phyloP scores from a whole-genome alignment of 257 asterid species.

The Solanum lycopersicoides region DNA sequence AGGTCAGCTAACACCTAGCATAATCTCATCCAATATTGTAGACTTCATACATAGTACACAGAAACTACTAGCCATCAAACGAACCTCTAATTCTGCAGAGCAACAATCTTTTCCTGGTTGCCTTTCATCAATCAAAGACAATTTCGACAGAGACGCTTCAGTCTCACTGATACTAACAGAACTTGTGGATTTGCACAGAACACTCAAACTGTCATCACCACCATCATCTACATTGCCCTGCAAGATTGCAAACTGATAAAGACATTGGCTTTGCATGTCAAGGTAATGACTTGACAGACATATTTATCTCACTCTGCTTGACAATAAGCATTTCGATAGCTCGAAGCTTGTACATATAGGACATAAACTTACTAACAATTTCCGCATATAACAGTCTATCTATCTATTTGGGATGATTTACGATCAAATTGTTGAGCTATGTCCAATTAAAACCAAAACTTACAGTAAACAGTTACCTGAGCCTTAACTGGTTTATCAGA shows the following conservation, averaged over 20 bases:
- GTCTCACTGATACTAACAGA: background rate
- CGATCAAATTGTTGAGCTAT: background rate
- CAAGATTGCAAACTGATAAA: background rate
- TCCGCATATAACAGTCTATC: background rate
- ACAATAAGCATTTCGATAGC: background rate
- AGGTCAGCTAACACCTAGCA: background rate
- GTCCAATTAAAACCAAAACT: background rate
- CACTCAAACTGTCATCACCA: background rate
- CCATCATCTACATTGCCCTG: conserved; percentile 17
- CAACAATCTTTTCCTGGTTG: conserved; percentile 13
- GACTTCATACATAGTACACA: too few species aligned
- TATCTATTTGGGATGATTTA: background rate
- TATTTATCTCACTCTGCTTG: background rate
- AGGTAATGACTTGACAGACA: background rate
- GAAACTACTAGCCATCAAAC: too few species aligned
- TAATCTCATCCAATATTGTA: background rate
- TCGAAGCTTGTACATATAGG: background rate
- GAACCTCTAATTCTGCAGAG: conserved; percentile 13
- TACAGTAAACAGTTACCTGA: conserved; percentile 6
- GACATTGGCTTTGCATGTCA: background rate
- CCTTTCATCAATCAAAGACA: background rate
- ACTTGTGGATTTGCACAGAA: conserved; percentile 1
- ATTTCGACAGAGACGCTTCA: conserved; percentile 8
- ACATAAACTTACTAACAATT: background rate
- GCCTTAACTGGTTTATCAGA: conserved; percentile 3